Base-by-base conservation (phyloP, 2,329 filamentous ascomycete species). In the Aspergillus alliaceus region DNA sequence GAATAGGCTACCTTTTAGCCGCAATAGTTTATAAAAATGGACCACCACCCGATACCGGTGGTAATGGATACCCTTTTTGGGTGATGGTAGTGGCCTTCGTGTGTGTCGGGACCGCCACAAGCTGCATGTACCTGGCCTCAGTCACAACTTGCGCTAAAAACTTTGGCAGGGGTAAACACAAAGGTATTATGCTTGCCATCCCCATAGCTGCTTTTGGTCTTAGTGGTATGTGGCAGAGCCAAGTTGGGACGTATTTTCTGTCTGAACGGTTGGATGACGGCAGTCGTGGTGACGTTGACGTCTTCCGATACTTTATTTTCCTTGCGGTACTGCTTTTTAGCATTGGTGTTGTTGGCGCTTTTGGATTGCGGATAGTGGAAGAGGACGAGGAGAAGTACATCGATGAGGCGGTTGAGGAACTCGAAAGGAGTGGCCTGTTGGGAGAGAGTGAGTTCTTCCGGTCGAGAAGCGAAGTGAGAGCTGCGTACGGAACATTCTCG, bases 111-210 rank as follows among this genome's bases (percentile, higher is more conserved):
- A 83, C 88, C 60, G 93, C 86, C 5, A 97, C 93, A 0, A 90
- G 90, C 63, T 86, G 86, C 73, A 92, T 98, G 86, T 99, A 98
- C 74, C 82, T 98, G 55, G 85, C 88, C 51, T 89, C 91, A 2
- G 89, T 99, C n/a, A 93, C 93, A 6, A 96, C 93, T 0, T 96
- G 92, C 70, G 95, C 95, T 34, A 99, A 99, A 85, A 99, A 98
- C 77, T 99, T 98, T 76, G 93, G 93, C 49, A 87, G 89, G 59
- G 91, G 92, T 4, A 90, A 88, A 69, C 88, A 96, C 69, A 89
- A 93, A 67, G 95, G 95, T 0, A 78, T 99, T 51, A 93, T 96
- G 59, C 82, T 99, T 54, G 93, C 93, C 1, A 82, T 91, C 58
- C 95, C 95, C 1, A 97, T 98, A 72, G 91, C 95, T 0, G 89